These are phyloP conservation scores for Pleochaeta shiraiana DNA, from an alignment of 2,329 filamentous ascomycete species.

Conservation along the genomic window DNA sequence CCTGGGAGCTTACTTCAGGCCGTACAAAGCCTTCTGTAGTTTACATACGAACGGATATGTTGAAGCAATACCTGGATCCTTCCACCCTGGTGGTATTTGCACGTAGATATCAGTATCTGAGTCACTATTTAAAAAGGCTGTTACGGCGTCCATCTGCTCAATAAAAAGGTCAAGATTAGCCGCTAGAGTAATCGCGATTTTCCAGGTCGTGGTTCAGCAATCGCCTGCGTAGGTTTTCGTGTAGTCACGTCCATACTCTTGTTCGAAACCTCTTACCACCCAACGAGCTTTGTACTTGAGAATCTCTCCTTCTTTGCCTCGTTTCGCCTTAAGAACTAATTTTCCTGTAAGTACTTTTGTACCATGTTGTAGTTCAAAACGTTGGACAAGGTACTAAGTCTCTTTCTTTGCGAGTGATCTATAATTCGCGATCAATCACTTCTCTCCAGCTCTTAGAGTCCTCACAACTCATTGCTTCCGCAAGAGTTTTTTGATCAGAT, in stretches of 20 bases:
- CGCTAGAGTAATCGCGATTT: not conserved
- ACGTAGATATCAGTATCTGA: not conserved
- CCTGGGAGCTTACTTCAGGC: conserved; percentile 1
- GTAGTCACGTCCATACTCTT: not conserved
- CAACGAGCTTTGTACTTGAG: conserved; percentile 1
- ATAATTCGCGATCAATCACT: conserved; percentile 1
- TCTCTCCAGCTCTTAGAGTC: not conserved
- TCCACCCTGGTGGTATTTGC: not conserved
- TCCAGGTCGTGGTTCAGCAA: conserved; percentile 1
- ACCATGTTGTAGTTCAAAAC: not conserved
- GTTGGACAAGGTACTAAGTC: not conserved
- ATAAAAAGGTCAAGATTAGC: not conserved
- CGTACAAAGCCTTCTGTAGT: conserved; percentile 1
- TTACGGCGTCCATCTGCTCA: conserved; percentile 4
- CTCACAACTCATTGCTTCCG: conserved; percentile 1
- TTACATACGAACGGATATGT: not conserved
- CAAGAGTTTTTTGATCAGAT: not conserved
- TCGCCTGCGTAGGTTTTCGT: not conserved
- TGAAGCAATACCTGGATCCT: conserved; percentile 1
- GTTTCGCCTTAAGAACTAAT: not conserved
- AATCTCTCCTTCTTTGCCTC: not conserved
- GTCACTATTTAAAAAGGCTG: conserved; percentile 1
- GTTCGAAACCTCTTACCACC: conserved; percentile 1
- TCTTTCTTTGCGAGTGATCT: conserved; percentile 1
- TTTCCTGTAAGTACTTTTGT: conserved; percentile 1